Percentiles rank a stretch among this genome's conserved stretches.
Conservation (phyloP, 495 filamentous ascomycete species). For the Xylaria acuta region DNA sequence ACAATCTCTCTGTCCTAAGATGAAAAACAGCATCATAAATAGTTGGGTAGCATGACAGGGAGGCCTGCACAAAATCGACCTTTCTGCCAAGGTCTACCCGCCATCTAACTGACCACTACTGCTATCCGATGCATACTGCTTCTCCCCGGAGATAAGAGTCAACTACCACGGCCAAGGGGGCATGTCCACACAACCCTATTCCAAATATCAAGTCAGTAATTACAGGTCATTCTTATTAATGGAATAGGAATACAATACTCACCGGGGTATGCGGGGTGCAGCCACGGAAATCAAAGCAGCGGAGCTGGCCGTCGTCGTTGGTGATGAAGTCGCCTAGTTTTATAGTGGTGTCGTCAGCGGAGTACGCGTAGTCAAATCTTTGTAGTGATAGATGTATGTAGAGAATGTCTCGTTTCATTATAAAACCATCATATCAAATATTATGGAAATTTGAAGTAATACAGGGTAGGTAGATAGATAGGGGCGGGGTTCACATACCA, state of each 20-base stretch:
- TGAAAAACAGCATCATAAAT: not conserved
- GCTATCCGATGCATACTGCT: not conserved
- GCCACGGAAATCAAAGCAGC: constrained; percentile 6
- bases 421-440: too few species aligned
- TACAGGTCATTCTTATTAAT: too few species aligned
- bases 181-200: not conserved
- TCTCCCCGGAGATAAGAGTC: not conserved
- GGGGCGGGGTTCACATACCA: not conserved
- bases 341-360: too few species aligned
- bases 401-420: too few species aligned
- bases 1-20: not conserved
- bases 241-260: not conserved
- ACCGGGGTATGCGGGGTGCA: not conserved
- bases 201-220: not conserved
- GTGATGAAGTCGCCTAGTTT: not conserved
- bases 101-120: not conserved
- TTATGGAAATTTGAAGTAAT: too few species aligned
- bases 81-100: not conserved
- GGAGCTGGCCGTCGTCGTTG: constrained; percentile 12
- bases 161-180: not conserved
- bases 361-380: too few species aligned
- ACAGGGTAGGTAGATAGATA: too few species aligned
- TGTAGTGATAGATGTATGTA: too few species aligned
- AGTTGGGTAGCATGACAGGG: not conserved
- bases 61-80: too few species aligned